A percentile compares a stretch with the other conserved stretches of the same genome.
Evolutionary conservation across 2,329 filamentous ascomycete genomes (phyloP).

Genomic region (Pseudocercospora musae): DNA sequence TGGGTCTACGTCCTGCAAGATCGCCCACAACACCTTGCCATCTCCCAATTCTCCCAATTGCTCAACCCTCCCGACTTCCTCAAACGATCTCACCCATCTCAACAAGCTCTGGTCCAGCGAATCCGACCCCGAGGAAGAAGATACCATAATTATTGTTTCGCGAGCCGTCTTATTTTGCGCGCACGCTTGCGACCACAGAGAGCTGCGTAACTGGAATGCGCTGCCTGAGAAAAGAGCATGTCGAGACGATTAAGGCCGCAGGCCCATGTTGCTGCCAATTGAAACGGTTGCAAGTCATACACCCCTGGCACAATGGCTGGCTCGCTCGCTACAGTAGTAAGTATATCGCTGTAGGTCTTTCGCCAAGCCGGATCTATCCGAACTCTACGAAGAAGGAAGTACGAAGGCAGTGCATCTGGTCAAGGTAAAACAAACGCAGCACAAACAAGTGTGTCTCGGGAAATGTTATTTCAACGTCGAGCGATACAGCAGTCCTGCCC

Average conservation of each 20-base stretch:
- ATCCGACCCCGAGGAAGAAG: too few species aligned
- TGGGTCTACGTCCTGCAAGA: constrained; percentile 46
- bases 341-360: not conserved
- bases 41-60: constrained; percentile 46
- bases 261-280: not conserved
- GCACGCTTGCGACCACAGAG: not conserved
- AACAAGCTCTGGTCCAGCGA: constrained; percentile 32
- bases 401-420: not conserved
- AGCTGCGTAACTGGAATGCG: not conserved
- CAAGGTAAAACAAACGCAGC: not conserved
- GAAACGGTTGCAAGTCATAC: not conserved
- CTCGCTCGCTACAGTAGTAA: too few species aligned
- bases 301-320: too few species aligned
- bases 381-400: too few species aligned
- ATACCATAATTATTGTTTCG: not conserved
- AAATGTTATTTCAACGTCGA: constrained; percentile 15
- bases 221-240: not conserved
- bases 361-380: not conserved
- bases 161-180: not conserved
- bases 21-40: constrained; percentile 48
- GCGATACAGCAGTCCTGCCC: too few species aligned
- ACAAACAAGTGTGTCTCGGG: constrained; percentile 14
- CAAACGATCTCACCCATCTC: constrained; percentile 45
- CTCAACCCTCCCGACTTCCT: constrained; percentile 36
- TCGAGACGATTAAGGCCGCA: not conserved